Evolutionary conservation across 2,329 filamentous ascomycete species (phyloP), one percentile per base, ranked within the genome.

Genomic region (Colletotrichum abscissum): DNA sequence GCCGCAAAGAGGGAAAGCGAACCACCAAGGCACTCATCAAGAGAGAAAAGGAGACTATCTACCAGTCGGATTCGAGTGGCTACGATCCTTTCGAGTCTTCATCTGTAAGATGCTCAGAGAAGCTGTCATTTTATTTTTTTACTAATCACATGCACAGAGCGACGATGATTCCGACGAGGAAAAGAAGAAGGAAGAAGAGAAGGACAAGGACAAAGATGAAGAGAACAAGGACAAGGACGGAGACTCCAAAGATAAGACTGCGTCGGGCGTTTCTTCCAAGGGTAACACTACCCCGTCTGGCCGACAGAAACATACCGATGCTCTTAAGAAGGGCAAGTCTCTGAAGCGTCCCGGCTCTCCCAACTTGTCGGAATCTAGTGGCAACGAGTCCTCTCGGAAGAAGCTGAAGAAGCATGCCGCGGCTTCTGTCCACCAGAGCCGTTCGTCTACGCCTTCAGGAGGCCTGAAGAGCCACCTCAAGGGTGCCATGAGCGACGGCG

Each of bases 331-430:
- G 80, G 82, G 83, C 77, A 92, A 91, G 79, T 88, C 87, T 38
- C 89, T 96, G 65, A 98, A 98, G 85, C 92, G 96, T 35, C 89
- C 94, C 38, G 95, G 95, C 22, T 98, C 95, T 19, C 95, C 95
- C 3, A 93, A 95, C 76, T 88, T 94, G 38, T 98, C 95, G 2
- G 96, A 98, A 80, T 95, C 95, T 11, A 97, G 95, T 80, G 96
- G 95, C 66, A 97, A 95, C 77, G 96, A 98, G 81, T 96, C 94
- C 0, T 91, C 92, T 28, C 92, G 93, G 76, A 95, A 97, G 84
- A 94, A 94, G 85, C 90, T 93, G 80, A 94, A 92, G 84, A 93
- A 93, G 80, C 88, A 90, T 74, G 82, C 83, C 1, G 82, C 80
- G 3, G 79, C 85, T 19, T 87, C 88, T 16, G 81, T 86, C 2